These are phyloP conservation scores for Leucosporidium scottii DNA, from an alignment of 768 basidiomycete genomes.

Conservation along the genomic window DNA sequence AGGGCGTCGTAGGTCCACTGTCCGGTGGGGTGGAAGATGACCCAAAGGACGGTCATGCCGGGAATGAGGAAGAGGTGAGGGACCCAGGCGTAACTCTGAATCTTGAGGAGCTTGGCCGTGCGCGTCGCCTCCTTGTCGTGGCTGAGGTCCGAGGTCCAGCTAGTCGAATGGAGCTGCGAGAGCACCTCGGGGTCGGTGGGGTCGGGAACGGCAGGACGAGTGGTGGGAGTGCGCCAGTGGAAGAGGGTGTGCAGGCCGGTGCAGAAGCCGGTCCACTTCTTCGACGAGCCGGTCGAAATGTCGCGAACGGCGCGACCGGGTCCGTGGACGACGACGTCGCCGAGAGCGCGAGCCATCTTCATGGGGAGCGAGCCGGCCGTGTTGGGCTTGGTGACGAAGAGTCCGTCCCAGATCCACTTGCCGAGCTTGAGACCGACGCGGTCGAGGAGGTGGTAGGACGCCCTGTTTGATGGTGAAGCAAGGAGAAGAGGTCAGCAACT, in stretches of 20 bases:
- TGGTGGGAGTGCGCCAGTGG: constrained; percentile 39
- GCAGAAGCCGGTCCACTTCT: constrained; percentile 19
- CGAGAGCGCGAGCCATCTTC: constrained; percentile 33
- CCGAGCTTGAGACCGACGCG: constrained; percentile 40
- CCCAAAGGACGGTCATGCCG: constrained; percentile 37
- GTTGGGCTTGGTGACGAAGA: constrained; percentile 41
- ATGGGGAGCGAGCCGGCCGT: constrained; percentile 33
- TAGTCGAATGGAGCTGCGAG: constrained; percentile 40
- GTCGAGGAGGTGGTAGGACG: constrained; percentile 40
- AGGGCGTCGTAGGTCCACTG: constrained; percentile 34
- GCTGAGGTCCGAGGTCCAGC: constrained; percentile 38
- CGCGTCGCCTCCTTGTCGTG: constrained; percentile 38
- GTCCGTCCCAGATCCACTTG: constrained; percentile 40
- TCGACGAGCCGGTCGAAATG: constrained; percentile 5
- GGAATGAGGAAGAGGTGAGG: constrained; percentile 40
- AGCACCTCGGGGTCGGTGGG: constrained; percentile 40
- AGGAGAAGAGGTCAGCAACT: no score
- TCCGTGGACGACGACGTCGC: constrained; percentile 31
- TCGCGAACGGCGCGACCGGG: constrained; percentile 28
- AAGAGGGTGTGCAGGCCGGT: constrained; percentile 27
- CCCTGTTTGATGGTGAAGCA: constrained; percentile 18
- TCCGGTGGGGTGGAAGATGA: constrained; percentile 38
- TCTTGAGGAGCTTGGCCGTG: constrained; percentile 33
- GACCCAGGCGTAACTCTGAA: constrained; percentile 39
- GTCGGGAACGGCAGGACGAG: constrained; percentile 34